Conservation (phyloP, 2,329 filamentous ascomycete species). For the Ophiosphaerella herpotricha region DNA sequence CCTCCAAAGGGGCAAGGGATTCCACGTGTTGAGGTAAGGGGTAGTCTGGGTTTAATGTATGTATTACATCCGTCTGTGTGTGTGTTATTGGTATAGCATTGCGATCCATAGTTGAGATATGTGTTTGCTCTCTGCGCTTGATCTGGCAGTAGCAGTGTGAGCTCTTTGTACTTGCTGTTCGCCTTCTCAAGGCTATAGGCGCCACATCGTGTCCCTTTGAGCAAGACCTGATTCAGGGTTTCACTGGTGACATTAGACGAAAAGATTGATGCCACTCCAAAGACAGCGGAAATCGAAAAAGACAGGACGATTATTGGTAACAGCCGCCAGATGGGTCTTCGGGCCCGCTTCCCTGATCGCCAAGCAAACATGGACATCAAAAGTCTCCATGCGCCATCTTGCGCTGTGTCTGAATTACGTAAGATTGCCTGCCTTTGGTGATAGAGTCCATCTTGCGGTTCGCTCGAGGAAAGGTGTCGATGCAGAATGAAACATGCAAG, state of each 20-base stretch:
- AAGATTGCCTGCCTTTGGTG: conserved; percentile 42
- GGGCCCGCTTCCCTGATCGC: conserved; percentile 16
- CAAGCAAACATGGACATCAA: conserved; percentile 20
- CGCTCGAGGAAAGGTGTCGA: conserved; percentile 15
- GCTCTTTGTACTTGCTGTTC: conserved; percentile 4
- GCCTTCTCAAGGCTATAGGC: conserved; percentile 1
- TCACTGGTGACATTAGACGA: conserved; percentile 42
- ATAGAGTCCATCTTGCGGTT: conserved; percentile 32
- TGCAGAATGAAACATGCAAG: conserved; percentile 35
- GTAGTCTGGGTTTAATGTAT: conserved; percentile 18
- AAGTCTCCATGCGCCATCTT: conserved; percentile 22
- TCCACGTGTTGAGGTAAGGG: conserved; percentile 8
- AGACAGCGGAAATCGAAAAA: conserved; percentile 17
- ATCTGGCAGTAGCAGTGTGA: conserved; percentile 8
- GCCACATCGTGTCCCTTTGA: conserved; percentile 22
- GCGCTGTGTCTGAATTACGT: conserved; percentile 34
- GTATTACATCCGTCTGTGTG: conserved; percentile 19
- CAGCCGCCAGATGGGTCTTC: conserved; percentile 12
- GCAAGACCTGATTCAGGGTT: conserved; percentile 41
- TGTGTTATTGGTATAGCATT: conserved; percentile 21
- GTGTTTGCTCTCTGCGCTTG: conserved; percentile 13
- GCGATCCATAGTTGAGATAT: conserved; percentile 21
- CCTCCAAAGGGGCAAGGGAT: conserved; percentile 23
- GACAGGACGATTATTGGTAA: conserved; percentile 16
- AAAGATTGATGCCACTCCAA: conserved; percentile 36